Percentiles rank a stretch among this genome's conserved stretches.
These are phyloP conservation scores for Clavispora asparagi DNA, from an alignment of 805 yeast species.

Conservation along the genomic window DNA sequence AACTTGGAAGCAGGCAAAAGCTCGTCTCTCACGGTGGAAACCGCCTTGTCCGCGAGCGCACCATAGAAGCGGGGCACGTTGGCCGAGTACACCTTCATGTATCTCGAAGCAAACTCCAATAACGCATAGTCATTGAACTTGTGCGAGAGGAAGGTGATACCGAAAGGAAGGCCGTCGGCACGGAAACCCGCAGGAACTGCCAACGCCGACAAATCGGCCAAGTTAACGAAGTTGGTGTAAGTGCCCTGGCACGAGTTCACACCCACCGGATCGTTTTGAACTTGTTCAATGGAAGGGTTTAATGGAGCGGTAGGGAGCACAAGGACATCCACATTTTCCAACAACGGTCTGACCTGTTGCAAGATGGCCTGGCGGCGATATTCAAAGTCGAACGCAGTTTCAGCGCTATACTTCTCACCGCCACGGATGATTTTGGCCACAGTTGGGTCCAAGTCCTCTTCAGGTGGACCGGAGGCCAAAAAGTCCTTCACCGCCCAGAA, in stretches of 20 bases:
- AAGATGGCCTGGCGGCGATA: constrained; percentile 80
- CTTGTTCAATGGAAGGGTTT: constrained; percentile 74
- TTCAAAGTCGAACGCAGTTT: constrained; percentile 78
- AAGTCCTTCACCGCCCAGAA: constrained; percentile 77
- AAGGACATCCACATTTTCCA: constrained; percentile 64
- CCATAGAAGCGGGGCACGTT: constrained; percentile 55
- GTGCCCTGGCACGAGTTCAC: constrained; percentile 93
- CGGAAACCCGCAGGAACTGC: constrained; percentile 88
- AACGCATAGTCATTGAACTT: constrained; percentile 88
- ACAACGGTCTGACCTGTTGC: constrained; percentile 51
- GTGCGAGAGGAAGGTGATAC: constrained; percentile 77
- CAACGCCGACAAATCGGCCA: constrained; percentile 88
- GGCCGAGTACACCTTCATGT: constrained; percentile 46
- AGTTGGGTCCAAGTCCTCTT: constrained; percentile 72
- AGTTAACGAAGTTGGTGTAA: constrained; percentile 95
- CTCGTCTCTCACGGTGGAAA: constrained; percentile 40
- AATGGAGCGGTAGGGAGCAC: constrained; percentile 93
- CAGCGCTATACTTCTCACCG: constrained; percentile 76
- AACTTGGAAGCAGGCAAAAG: constrained; percentile 24
- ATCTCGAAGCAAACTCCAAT: constrained; percentile 73
- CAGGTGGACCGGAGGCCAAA: constrained; percentile 65
- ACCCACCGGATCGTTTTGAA: constrained; percentile 69
- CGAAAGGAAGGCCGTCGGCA: constrained; percentile 82
- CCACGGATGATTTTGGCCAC: constrained; percentile 71
- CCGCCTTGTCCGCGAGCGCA: constrained; percentile 31